Evolutionary conservation across 352 stramenopile species (phyloP).

Genomic region (Globisporangium rhizosaccharum): DNA sequence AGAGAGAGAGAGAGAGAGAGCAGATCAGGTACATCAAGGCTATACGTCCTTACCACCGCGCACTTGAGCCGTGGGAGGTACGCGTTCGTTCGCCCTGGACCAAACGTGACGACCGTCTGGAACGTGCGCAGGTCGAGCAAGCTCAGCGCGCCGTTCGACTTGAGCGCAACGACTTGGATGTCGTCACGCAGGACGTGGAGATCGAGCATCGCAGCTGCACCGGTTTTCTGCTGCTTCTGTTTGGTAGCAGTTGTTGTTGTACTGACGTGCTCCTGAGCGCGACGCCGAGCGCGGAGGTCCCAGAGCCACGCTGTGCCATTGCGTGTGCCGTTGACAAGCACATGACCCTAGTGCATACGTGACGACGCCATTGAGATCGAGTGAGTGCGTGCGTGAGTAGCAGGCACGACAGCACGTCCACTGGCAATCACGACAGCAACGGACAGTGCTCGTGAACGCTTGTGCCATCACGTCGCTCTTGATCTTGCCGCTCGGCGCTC

Average conservation of each 20-base stretch:
- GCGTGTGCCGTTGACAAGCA: conserved; percentile 47
- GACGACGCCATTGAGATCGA: too few relatives aligned
- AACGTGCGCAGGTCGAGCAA: conserved; percentile 44
- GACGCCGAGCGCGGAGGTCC: conserved; percentile 28
- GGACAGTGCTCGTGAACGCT: conserved; percentile 22
- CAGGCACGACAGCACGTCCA: background rate
- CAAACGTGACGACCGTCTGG: conserved; percentile 30
- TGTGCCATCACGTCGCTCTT: conserved; percentile 41
- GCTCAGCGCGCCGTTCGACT: conserved; percentile 36
- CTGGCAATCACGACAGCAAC: background rate
- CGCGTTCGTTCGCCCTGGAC: conserved; percentile 15
- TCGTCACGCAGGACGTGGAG: conserved; percentile 39
- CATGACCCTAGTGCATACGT: conserved; percentile 17
- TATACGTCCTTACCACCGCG: conserved; percentile 18
- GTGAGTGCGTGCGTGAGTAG: background rate
- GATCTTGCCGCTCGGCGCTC: conserved; percentile 22
- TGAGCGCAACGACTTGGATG: conserved; percentile 29
- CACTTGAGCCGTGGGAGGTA: conserved; percentile 30
- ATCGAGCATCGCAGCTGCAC: conserved; percentile 28
- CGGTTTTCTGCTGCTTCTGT: conserved; percentile 3
- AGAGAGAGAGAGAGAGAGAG: too few relatives aligned
- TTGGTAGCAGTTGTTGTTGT: background rate
- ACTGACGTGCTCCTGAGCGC: conserved; percentile 9
- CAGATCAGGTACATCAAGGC: background rate
- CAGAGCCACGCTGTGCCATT: conserved; percentile 42